Conservation (phyloP, 169 alveolate genomes). For the Babesia gibsoni region DNA sequence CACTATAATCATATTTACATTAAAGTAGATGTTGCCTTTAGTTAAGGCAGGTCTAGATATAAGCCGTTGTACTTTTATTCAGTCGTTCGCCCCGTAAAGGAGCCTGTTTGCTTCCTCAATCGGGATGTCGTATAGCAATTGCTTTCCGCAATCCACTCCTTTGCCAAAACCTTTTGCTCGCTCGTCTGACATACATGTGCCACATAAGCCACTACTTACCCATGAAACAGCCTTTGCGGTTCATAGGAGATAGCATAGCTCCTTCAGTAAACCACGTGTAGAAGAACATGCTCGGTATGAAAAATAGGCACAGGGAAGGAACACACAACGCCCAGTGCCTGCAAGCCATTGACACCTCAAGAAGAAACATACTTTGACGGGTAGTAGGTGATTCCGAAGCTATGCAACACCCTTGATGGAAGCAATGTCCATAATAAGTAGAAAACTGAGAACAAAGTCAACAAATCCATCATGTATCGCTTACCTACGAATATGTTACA, state of each 20-base stretch:
- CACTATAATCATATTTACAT: too few relatives aligned
- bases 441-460: conserved; percentile 10
- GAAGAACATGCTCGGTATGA: not conserved
- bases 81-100: not conserved
- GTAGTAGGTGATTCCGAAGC: conserved; percentile 54
- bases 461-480: not conserved
- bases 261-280: conserved; percentile 35
- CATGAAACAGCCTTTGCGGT: conserved; percentile 14
- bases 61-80: too few relatives aligned
- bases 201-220: too few relatives aligned
- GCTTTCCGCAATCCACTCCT: too few relatives aligned
- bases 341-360: not conserved
- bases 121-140: not conserved
- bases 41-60: too few relatives aligned
- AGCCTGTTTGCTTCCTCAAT: not conserved
- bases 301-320: conserved; percentile 28
- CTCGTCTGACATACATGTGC: too few relatives aligned
- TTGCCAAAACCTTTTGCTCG: not conserved
- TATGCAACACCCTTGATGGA: conserved; percentile 37
- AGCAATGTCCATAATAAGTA: conserved; percentile 56
- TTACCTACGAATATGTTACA: conserved; percentile 29
- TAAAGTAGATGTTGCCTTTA: too few relatives aligned
- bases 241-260: conserved; percentile 51
- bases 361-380: conserved; percentile 40
- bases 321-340: conserved; percentile 64